Evolutionary conservation across 2,329 filamentous ascomycete genomes (phyloP).

Genomic region (Xylariaceae sp.): DNA sequence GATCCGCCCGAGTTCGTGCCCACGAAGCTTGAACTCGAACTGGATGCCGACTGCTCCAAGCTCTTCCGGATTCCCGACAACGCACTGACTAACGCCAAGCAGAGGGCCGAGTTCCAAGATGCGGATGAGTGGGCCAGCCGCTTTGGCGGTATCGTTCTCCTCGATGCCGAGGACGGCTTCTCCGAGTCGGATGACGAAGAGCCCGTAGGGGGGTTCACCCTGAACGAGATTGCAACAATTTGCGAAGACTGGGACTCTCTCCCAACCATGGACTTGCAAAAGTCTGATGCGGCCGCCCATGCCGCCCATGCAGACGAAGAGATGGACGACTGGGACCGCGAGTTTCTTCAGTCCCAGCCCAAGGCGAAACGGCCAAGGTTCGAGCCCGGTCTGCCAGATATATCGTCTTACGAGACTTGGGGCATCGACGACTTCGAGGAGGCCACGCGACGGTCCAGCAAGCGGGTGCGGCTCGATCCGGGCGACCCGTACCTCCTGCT

Average conservation of each 20-base stretch:
- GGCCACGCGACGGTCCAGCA: constrained; percentile 65
- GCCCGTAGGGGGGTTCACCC: constrained; percentile 66
- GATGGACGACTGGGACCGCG: constrained; percentile 58
- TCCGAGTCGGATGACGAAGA: constrained; percentile 42
- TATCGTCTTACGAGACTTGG: constrained; percentile 57
- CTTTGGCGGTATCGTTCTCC: constrained; percentile 36
- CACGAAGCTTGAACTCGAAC: constrained; percentile 81
- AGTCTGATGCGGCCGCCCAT: constrained; percentile 18
- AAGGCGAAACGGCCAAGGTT: constrained; percentile 64
- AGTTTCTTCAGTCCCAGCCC: constrained; percentile 48
- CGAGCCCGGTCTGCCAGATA: constrained; percentile 53
- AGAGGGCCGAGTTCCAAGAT: constrained; percentile 43
- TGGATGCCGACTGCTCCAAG: constrained; percentile 81
- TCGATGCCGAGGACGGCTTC: constrained; percentile 34
- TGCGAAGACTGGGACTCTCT: constrained; percentile 80
- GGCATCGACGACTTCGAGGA: constrained; percentile 77
- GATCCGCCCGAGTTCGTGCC: constrained; percentile 62
- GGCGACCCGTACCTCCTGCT: constrained; percentile 84
- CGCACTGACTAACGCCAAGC: constrained; percentile 46
- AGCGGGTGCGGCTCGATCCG: constrained; percentile 76
- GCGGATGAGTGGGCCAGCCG: constrained; percentile 45
- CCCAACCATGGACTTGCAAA: constrained; percentile 6
- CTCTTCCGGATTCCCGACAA: constrained; percentile 70
- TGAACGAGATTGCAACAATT: constrained; percentile 76
- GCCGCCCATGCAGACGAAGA: constrained; percentile 41